Evolutionary conservation across 352 stramenopile genomes (phyloP), one percentile per base, ranked within the genome.

Genomic region (Phytopythium aichiense): DNA sequence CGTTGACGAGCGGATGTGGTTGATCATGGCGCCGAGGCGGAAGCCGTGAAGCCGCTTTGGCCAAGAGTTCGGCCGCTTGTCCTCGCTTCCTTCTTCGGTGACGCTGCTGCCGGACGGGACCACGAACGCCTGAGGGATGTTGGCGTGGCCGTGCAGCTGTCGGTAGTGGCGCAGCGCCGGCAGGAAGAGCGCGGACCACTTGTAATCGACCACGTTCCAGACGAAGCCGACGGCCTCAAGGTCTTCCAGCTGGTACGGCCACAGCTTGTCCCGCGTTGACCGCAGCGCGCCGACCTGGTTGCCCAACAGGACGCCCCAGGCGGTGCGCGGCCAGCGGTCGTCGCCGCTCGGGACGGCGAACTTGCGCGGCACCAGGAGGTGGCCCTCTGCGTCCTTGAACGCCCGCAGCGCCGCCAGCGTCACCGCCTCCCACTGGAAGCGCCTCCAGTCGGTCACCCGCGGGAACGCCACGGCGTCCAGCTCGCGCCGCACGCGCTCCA

Each of bases 1-100:
- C 22, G 68, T 74, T 1, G 60, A 61, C 1, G 64, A 63, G 35
- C 81, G 77, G 52, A 86, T 65, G 5, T 70, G 61, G 66, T 88
- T 89, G 30, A 91, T 71, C 57, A 77, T 67, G 13, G 25, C 40
- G 40, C 81, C 81, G 20, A 90, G 45, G 2, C 64, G 64, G 31
- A 76, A 90, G 2, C 71, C 73, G n/a, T 53, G 54, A 16, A 84
- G 55, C 20, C 60, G 42, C 9, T 57, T 35, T 4, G 63, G 59
- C 73, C 78, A 87, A 1, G 38, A 15, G 38, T 45, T 45, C 16
- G 38, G 38, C 16, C 7, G 38, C 2, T 64, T 48, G 0, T 52
- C 40, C 35, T 22, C n/a, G n/a, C n/a, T 42, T 55, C 28, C 28
- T 31, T 62, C 31, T 2, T 25, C 18, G 22, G 20, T 18, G 20